Evolutionary conservation across 306 rosid genomes (phyloP), one percentile per base, ranked within the genome.

Genomic region (Quercus engelmannii): DNA sequence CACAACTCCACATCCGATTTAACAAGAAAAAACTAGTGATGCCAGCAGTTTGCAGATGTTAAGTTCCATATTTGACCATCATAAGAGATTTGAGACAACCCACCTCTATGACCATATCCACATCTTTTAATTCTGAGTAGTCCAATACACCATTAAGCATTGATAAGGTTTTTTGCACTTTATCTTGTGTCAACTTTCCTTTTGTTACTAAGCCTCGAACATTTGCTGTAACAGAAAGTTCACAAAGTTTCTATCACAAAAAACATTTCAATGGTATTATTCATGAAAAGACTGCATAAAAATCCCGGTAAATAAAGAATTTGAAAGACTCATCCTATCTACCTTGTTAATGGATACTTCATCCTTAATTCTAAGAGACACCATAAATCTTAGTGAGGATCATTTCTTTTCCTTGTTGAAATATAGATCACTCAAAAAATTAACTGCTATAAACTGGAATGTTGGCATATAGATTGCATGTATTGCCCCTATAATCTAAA

Each of bases 21-120:
- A 46, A 73, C 17, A 19, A 64, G 28, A 12, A 61, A 31, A 67
- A 58, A 82, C 6, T 57, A 73, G 38, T 65, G 69, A 20, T 75
- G 17, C 43, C 58, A 75, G 74, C 59, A 31, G 41, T 31, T 6
- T 33, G 20, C 19, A 13, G 35, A 3, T n/a, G 23, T 12, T n/a
- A 23, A 20, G 35, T 43, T 58, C 35, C 52, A 52, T 5, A 25
- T 65, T 62, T 65, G 4, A 78, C 15, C 0, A 74, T 35, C 75
- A 73, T 57, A 52, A 51, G 35, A 70, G 26, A 61, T 63, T 77
- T 80, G 19, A 65, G 74, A 38, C 9, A 6, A 38, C 82, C 51
- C 72, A 93, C 97, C 99, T 93, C 99, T 82, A 96, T 90, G 81
- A 93, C 98, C 90, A 96, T 71, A 85, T 91, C 98, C 70, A 86